Evolutionary conservation across 2,329 filamentous ascomycete genomes (phyloP).

Genomic region (Aspergillus candidus): DNA sequence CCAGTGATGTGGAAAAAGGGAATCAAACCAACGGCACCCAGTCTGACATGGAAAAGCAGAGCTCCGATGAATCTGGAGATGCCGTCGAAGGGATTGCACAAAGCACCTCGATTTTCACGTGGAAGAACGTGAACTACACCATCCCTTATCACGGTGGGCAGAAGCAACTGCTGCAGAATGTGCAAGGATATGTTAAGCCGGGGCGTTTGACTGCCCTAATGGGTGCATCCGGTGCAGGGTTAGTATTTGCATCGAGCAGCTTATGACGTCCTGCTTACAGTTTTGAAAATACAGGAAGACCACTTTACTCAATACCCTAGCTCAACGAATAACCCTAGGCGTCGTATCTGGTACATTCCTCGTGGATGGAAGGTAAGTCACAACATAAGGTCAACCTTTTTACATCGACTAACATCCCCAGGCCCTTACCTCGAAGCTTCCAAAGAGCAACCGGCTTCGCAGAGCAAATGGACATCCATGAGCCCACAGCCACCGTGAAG

Average conservation of each 20-base stretch:
- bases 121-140: constrained; percentile 75
- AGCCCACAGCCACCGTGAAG: constrained; percentile 59
- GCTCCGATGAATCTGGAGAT: constrained; percentile 15
- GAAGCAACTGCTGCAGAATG: constrained; percentile 50
- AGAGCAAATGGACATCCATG: constrained; percentile 63
- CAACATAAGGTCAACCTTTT: neutral
- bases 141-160: constrained; percentile 44
- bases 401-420: constrained; percentile 12
- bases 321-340: constrained; percentile 42
- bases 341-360: constrained; percentile 40
- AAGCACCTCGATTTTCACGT: constrained; percentile 71
- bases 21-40: constrained; percentile 19
- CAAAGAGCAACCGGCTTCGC: constrained; percentile 51
- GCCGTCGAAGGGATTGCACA: constrained; percentile 50
- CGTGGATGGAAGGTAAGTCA: constrained; percentile 39
- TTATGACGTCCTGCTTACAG: too few species aligned
- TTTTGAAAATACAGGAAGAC: constrained; percentile 36
- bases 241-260: constrained; percentile 4
- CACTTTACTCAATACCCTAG: constrained; percentile 43
- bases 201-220: constrained; percentile 73
- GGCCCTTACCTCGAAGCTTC: constrained; percentile 43
- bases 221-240: constrained; percentile 62
- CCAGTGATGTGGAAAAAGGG: constrained; percentile 48
- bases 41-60: constrained; percentile 14
- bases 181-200: constrained; percentile 68